Evolutionary conservation across 768 basidiomycete genomes (phyloP), one percentile per base, ranked within the genome.

Genomic region (Pisolithus albus): DNA sequence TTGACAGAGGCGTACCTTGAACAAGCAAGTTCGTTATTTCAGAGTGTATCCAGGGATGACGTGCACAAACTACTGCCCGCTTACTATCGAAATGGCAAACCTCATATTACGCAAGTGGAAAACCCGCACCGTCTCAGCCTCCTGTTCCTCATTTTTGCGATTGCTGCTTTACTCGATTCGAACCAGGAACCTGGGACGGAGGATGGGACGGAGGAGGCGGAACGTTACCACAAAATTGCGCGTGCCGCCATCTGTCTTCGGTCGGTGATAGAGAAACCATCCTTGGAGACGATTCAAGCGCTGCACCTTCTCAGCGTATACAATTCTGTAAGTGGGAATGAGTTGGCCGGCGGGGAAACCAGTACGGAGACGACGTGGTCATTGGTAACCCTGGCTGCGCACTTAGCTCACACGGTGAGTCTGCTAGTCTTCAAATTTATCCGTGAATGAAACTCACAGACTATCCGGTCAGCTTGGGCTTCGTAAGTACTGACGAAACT

Each of bases 321-420:
- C 61, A 82, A 81, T 50, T 80, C 78, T 16, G 81, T 87, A 83
- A 82, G 77, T 56, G 82, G 81, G 23, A 79, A 76, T 55, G 84
- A 83, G 61, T 59, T 79, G 15, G 57, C 65, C 3, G 72, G 70
- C 50, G 75, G 73, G 48, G 83, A 87, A 62, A 81, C 80, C 4
- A 83, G 79, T 53, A 86, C 81, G 83, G 84, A 85, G 69, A 79
- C 79, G 68, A 81, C 84, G 18, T 85, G 84, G 84, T 78, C 75
- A 11, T 64, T 85, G 42, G 72, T 84, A 37, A 81, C 79, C 10
- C 69, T 86, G n/a, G 81, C 82, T 1, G 74, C 79, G 11, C 81
- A 86, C 69, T 61, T 86, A 38, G 75, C 81, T 50, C 82, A 84
- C 67, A 79, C 82, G 9, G 83, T 85, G 60, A 49, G 81, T 72